phyloP scores from a whole-genome alignment of 805 yeast species.

The Candida manassasensis region DNA sequence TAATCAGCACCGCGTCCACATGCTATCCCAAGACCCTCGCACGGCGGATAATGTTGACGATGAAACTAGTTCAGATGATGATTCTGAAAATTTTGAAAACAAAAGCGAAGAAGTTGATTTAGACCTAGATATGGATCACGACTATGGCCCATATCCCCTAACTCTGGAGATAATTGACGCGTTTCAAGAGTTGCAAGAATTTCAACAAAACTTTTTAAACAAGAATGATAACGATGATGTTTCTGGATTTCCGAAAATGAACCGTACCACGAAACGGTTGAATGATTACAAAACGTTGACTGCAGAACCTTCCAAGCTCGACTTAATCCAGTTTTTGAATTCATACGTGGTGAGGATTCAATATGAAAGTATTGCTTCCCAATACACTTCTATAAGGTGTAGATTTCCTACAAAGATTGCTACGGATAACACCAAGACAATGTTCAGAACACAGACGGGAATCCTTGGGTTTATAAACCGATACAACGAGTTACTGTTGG shows the following conservation, averaged over 20 bases:
- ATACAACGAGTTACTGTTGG: background rate
- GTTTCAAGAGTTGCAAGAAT: conserved; percentile 24
- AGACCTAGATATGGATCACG: background rate
- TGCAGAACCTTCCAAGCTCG: conserved; percentile 1
- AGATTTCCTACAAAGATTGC: conserved; percentile 20
- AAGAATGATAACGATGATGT: conserved; percentile 13
- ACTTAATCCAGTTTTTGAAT: conserved; percentile 1
- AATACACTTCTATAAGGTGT: conserved; percentile 34
- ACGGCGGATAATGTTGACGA: conserved; percentile 12
- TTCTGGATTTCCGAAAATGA: conserved; percentile 8
- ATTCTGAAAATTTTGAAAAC: background rate
- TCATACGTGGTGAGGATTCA: conserved; percentile 27
- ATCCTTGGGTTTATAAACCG: conserved; percentile 26
- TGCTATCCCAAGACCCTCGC: background rate
- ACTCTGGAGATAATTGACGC: conserved; percentile 12
- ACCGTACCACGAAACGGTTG: conserved; percentile 32
- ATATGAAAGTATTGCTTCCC: conserved; percentile 31
- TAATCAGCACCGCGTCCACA: conserved; percentile 23
- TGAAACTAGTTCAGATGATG: conserved; percentile 5
- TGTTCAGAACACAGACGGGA: conserved; percentile 17
- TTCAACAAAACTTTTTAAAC: conserved; percentile 27
- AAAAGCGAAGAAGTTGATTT: background rate
- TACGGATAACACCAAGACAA: conserved; percentile 2
- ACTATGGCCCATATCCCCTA: conserved; percentile 1
- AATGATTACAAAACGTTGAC: conserved; percentile 29